These are phyloP conservation scores for Leccinum longicurvipes DNA, from an alignment of 768 basidiomycete genomes.

Conservation along the genomic window DNA sequence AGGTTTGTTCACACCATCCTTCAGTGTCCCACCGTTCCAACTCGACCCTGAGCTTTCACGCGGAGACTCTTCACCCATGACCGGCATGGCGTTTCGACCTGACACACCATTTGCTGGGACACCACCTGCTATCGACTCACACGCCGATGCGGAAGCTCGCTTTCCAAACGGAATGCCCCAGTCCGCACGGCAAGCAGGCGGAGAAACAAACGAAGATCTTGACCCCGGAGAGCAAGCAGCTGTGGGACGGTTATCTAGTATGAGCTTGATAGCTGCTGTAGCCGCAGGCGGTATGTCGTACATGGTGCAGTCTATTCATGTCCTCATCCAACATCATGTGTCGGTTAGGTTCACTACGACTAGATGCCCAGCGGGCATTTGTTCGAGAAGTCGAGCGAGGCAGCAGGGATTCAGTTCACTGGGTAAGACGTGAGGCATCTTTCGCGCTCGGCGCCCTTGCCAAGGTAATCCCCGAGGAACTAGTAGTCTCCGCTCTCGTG, in stretches of 20 bases:
- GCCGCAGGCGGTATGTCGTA: slow-evolving; percentile 65
- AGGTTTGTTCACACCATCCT: slow-evolving; percentile 10
- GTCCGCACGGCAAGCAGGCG: slow-evolving; percentile 12
- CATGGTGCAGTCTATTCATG: slow-evolving; percentile 3
- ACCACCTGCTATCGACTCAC: slow-evolving; percentile 6
- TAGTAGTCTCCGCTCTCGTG: slow-evolving; percentile 64
- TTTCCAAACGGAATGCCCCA: slow-evolving; percentile 12
- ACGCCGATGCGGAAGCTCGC: slow-evolving; percentile 6
- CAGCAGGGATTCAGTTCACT: slow-evolving; percentile 61
- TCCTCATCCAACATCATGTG: slow-evolving; percentile 5
- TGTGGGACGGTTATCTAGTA: slow-evolving; percentile 83
- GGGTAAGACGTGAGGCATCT: slow-evolving; percentile 82
- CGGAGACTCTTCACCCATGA: slow-evolving; percentile 15
- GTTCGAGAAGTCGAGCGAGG: slow-evolving; percentile 73
- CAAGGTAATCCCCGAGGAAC: slow-evolving; percentile 77
- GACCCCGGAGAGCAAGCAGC: slow-evolving; percentile 66
- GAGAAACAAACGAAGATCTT: slow-evolving; percentile 38
- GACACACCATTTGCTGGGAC: slow-evolving; percentile 12
- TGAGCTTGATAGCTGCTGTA: slow-evolving; percentile 90
- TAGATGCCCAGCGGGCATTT: slow-evolving; percentile 58
- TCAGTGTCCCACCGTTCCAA: slow-evolving; percentile 14
- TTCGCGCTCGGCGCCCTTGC: slow-evolving; percentile 87
- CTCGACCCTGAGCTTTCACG: slow-evolving; percentile 10
- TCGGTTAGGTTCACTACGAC: slow-evolving; percentile 48
- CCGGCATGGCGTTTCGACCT: slow-evolving; percentile 11